These are phyloP conservation scores for Fusarium dlaminii DNA, from an alignment of 2,329 filamentous ascomycete genomes.

Conservation along the genomic window DNA sequence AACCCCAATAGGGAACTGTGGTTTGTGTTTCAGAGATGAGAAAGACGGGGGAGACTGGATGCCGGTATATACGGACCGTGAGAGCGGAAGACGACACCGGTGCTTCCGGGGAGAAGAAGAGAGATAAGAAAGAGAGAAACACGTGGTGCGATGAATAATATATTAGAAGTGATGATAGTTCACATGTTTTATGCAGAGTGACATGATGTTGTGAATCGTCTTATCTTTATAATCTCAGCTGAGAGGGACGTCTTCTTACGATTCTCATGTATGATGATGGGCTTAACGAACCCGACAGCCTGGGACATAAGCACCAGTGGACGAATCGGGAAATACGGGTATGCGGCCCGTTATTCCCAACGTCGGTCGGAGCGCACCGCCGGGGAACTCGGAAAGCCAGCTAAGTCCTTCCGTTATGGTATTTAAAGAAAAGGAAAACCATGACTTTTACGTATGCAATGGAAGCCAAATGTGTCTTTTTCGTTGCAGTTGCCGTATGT, in stretches of 20 bases:
- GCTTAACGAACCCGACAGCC: conserved; percentile 16
- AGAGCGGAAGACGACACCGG: conserved; percentile 27
- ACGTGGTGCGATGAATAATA: neutral
- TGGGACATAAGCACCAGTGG: neutral
- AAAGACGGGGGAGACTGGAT: conserved; percentile 1
- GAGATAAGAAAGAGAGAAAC: neutral
- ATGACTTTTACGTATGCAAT: neutral
- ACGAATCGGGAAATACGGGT: conserved; percentile 27
- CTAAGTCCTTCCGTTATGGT: neutral
- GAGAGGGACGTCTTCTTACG: neutral
- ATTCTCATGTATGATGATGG: neutral
- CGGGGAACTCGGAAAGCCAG: conserved; percentile 11
- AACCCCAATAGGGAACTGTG: neutral
- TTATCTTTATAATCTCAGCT: conserved; percentile 11
- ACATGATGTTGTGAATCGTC: neutral
- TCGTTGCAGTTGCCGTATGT: conserved; percentile 17
- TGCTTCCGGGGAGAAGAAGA: neutral
- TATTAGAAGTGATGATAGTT: neutral
- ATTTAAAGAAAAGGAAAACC: neutral
- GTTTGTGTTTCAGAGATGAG: conserved; percentile 6
- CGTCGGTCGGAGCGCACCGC: conserved; percentile 23
- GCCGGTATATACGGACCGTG: conserved; percentile 41
- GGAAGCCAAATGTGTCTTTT: neutral
- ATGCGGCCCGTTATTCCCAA: conserved; percentile 35
- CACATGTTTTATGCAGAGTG: neutral